These are phyloP conservation scores for Leavenworthia alabamica DNA, from an alignment of 345 rosid genomes.

Conservation along the genomic window DNA sequence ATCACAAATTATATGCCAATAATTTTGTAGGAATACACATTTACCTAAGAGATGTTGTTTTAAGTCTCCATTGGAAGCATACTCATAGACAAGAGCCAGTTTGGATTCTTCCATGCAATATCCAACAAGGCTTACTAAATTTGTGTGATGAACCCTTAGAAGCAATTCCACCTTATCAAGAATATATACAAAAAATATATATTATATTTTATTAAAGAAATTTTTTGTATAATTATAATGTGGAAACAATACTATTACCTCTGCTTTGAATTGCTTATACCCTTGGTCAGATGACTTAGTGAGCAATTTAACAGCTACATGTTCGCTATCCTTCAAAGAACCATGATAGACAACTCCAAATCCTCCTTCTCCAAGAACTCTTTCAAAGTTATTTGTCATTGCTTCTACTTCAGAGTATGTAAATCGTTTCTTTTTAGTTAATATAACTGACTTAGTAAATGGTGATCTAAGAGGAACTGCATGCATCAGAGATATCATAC, in stretches of 20 bases:
- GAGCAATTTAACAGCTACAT: slow-evolving; percentile 31
- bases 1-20: too few species aligned
- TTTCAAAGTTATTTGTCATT: slow-evolving; percentile 29
- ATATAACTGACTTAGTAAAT: slow-evolving; percentile 14
- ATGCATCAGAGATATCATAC: background rate
- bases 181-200: too few species aligned
- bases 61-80: slow-evolving; percentile 20
- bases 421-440: slow-evolving; percentile 13
- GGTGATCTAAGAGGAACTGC: too few species aligned
- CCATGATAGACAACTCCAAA: slow-evolving; percentile 37
- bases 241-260: too few species aligned
- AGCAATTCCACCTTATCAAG: slow-evolving; percentile 13
- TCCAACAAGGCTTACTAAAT: slow-evolving; percentile 26
- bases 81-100: slow-evolving; percentile 35
- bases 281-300: slow-evolving; percentile 8
- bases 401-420: slow-evolving; percentile 7
- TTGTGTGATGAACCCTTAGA: slow-evolving; percentile 32
- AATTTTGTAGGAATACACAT: too few species aligned
- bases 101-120: slow-evolving; percentile 24
- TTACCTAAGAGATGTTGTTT: background rate
- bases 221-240: too few species aligned
- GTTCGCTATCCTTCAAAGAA: background rate
- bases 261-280: slow-evolving; percentile 29
- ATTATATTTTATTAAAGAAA: too few species aligned
- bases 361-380: slow-evolving; percentile 32